A percentile compares a stretch with the other conserved stretches of the same genome.
Conservation (phyloP, 805 yeast genomes). For the Zygoascus ofunaensis region DNA sequence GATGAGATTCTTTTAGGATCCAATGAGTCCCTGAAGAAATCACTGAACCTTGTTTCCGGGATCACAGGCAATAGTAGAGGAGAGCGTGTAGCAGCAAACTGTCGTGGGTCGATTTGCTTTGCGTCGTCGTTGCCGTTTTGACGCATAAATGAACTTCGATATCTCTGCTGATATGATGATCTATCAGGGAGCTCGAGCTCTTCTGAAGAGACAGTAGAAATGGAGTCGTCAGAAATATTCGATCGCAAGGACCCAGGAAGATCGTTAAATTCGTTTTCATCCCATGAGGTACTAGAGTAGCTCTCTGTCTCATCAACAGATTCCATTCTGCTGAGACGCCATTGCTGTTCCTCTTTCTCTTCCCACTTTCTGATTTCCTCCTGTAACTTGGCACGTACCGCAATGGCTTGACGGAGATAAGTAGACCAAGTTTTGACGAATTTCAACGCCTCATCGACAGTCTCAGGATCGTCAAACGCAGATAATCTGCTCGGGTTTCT, state of each 20-base stretch:
- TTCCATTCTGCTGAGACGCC: background rate
- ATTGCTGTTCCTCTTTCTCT: slow-evolving; percentile 14
- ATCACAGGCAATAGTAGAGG: background rate
- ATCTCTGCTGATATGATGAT: background rate
- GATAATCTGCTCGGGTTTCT: background rate
- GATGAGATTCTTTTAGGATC: slow-evolving; percentile 1
- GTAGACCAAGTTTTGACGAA: slow-evolving; percentile 27
- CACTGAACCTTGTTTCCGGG: slow-evolving; percentile 1
- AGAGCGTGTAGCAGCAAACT: background rate
- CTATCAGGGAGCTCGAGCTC: background rate
- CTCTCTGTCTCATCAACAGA: background rate
- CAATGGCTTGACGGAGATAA: slow-evolving; percentile 26
- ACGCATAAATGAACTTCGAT: background rate
- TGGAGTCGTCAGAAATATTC: background rate
- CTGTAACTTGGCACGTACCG: slow-evolving; percentile 23
- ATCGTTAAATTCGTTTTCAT: background rate
- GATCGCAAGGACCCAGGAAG: background rate
- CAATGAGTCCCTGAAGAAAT: slow-evolving; percentile 3
- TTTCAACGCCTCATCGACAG: slow-evolving; percentile 23
- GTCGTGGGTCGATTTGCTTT: background rate
- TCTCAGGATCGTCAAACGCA: slow-evolving; percentile 6
- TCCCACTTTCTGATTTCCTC: slow-evolving; percentile 19
- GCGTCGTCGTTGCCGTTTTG: no score
- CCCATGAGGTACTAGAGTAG: background rate
- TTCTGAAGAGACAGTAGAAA: background rate